These are phyloP conservation scores for Mycena chlorophos DNA, from an alignment of 768 basidiomycete genomes.

Conservation along the genomic window DNA sequence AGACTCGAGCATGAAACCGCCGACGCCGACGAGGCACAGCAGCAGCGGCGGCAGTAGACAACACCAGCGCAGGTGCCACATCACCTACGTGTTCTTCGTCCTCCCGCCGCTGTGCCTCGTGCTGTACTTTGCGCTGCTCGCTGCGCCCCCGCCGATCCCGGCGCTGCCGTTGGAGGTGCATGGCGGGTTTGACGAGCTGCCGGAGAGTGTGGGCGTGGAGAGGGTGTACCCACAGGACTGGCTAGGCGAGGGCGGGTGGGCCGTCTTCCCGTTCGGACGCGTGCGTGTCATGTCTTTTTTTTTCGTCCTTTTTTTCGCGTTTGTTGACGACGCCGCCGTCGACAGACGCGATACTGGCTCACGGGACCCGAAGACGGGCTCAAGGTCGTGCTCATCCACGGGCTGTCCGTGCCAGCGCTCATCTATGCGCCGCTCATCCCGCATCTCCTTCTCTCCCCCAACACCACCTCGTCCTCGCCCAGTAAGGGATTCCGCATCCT, in stretches of 20 bases:
- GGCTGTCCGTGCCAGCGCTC: conserved; percentile 73
- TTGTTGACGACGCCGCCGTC: not conserved
- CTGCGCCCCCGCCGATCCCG: conserved; percentile 50
- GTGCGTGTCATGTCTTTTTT: conserved; percentile 36
- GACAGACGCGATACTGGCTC: conserved; percentile 74
- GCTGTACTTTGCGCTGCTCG: conserved; percentile 51
- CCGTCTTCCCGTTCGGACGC: conserved; percentile 61
- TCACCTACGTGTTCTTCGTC: conserved; percentile 57
- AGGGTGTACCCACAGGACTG: conserved; percentile 72
- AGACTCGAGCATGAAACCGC: no score
- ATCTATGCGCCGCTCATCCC: conserved; percentile 79
- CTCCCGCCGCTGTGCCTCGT: conserved; percentile 61
- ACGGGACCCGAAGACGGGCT: conserved; percentile 68
- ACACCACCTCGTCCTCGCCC: no score
- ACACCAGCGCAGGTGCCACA: conserved; percentile 18
- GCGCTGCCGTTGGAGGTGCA: conserved; percentile 52
- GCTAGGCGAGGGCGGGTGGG: conserved; percentile 65
- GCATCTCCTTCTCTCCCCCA: conserved; percentile 42
- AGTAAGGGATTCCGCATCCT: conserved; percentile 77
- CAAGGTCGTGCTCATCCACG: conserved; percentile 76
- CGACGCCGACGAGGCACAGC: no score
- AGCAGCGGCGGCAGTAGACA: no score
- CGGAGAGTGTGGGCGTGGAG: conserved; percentile 57
- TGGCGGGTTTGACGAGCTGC: conserved; percentile 61
- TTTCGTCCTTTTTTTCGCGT: not conserved